These are phyloP conservation scores for Botryotinia convoluta DNA, from an alignment of 2,329 filamentous ascomycete genomes.

Conservation along the genomic window DNA sequence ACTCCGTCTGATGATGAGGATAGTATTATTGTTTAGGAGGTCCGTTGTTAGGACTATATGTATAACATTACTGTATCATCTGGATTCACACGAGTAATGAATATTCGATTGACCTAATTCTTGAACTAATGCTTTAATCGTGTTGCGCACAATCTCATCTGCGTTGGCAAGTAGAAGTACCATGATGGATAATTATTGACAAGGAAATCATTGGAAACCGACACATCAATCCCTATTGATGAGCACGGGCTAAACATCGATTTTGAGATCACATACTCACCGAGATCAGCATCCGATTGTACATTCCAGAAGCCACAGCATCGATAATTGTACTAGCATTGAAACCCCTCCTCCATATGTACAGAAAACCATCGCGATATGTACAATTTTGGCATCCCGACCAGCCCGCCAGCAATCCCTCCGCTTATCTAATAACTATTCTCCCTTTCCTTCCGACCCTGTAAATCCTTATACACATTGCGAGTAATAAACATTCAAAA, in stretches of 20 bases:
- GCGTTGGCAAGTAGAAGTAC: neutral
- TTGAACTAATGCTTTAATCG: neutral
- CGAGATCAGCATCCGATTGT: neutral
- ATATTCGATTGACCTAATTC: no score
- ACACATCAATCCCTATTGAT: neutral
- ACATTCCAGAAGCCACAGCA: neutral
- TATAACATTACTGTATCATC: neutral
- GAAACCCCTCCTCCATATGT: neutral
- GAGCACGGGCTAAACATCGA: neutral
- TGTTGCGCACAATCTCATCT: neutral
- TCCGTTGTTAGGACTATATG: no score
- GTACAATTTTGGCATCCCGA: neutral
- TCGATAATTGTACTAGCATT: neutral
- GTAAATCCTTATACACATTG: slow-evolving; percentile 18
- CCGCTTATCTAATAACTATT: neutral
- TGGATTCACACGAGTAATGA: neutral
- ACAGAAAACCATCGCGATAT: neutral
- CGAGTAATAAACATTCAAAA: neutral
- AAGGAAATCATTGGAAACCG: neutral
- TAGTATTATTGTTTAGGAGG: neutral
- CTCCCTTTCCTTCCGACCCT: neutral
- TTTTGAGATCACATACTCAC: neutral
- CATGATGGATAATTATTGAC: neutral
- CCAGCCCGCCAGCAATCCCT: neutral
- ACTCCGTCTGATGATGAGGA: slow-evolving; percentile 24